Percentiles rank a stretch among this genome's conserved stretches.
Evolutionary conservation across 106 monocot species (phyloP).

Genomic region (Vanilla planifolia): DNA sequence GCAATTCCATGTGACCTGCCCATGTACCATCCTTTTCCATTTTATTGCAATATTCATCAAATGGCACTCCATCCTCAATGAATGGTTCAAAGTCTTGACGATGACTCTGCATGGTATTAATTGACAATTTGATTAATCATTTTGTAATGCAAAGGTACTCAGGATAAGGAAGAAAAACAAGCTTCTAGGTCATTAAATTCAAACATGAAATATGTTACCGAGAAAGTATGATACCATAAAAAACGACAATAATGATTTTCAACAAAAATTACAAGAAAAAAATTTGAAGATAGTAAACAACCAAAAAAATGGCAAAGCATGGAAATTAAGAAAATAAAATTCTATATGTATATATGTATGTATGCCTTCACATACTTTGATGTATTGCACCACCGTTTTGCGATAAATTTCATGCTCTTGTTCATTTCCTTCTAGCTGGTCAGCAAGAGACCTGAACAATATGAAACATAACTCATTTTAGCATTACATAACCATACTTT

Average conservation of each 20-base stretch:
- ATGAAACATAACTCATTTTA: neutral
- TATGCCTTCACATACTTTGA: conserved; percentile 30
- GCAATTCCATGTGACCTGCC: conserved; percentile 92
- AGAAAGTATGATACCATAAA: too few relatives aligned
- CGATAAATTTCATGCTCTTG: conserved; percentile 67
- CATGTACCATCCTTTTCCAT: conserved; percentile 87
- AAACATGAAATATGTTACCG: too few relatives aligned
- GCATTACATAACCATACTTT: neutral
- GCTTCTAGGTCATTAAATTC: too few relatives aligned
- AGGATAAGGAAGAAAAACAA: too few relatives aligned
- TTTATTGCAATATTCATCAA: conserved; percentile 73
- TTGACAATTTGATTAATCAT: conserved; percentile 7
- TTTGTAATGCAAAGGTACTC: neutral
- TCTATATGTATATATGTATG: neutral
- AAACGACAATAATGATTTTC: too few relatives aligned
- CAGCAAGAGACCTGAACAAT: conserved; percentile 57
- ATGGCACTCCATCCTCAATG: conserved; percentile 86
- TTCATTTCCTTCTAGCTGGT: conserved; percentile 83
- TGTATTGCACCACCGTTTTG: conserved; percentile 68
- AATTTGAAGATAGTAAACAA: neutral
- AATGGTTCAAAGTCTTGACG: conserved; percentile 78
- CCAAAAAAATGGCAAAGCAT: neutral
- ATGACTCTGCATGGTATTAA: conserved; percentile 34
- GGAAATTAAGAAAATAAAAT: neutral
- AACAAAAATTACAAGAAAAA: too few relatives aligned